Base-by-base conservation (phyloP, 441 rosid genomes). In the Croton laevigatus region DNA sequence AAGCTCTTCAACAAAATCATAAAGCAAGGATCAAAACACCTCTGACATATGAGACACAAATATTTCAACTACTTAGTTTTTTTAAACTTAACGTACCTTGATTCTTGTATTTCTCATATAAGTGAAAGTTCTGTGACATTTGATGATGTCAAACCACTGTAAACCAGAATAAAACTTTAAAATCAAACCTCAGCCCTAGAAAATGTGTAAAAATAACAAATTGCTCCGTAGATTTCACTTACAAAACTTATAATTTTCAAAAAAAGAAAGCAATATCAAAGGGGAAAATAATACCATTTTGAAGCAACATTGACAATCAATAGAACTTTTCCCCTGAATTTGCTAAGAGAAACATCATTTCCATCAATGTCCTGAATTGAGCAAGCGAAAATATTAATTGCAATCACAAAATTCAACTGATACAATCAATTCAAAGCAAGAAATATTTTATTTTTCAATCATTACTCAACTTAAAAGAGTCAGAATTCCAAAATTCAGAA, bases 261-360 rank as follows among this genome's bases (percentile, higher is more conserved):
- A n/a, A n/a, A n/a, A n/a, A n/a, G n/a, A n/a, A n/a, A n/a, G n/a
- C n/a, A 45, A 76, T 36, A 13, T 4, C 27, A 11, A 36, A 42
- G 14, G 23, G 68, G 63, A 59, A 14, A 66, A 59, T 11, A 60
- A 22, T 83, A 90, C 97, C 98, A 94, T 94, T 71, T 86, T 17
- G 97, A 94, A 83, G 98, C 98, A 45, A 94, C 98, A 59, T 94
- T 91, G 40, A 90, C 97, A 40, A 94, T 87, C 84, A 94, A 80
- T 52, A 94, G 82, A 82, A 70, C 86, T 79, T 88, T 89, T 60
- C 96, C 96, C 80, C 91, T 94, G 58, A 88, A 92, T 65, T 90
- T 91, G 82, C 75, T 85, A 65, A 94, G 85, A 69, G 97, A 42
- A 65, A 87, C 90, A 67, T 89, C 87, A 51, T 87, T 87, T 59